Conservation (phyloP, 192 early-diverging fungal genomes). For the Backusella psychrophila region DNA sequence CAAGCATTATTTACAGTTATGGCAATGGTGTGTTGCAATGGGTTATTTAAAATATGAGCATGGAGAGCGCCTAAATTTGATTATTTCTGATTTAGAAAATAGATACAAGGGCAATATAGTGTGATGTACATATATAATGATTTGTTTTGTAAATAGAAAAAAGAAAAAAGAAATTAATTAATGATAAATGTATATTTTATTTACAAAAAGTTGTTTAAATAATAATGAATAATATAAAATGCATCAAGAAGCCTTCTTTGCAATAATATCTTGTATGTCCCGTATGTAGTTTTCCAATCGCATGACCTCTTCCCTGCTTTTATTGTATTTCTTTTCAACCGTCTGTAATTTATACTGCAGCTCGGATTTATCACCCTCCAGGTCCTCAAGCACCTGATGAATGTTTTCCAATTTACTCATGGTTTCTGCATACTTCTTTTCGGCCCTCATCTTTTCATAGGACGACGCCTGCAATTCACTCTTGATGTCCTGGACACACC, state of each 20-base stretch:
- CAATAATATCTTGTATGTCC: background rate
- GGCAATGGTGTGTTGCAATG: constrained; percentile 16
- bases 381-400: background rate
- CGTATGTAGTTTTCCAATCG: background rate
- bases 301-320: background rate
- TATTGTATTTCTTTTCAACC: background rate
- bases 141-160: background rate
- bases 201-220: background rate
- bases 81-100: constrained; percentile 2
- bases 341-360: background rate
- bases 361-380: background rate
- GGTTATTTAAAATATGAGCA: constrained; percentile 11
- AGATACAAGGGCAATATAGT: background rate
- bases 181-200: background rate
- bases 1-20: background rate
- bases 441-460: background rate
- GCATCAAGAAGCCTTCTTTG: background rate
- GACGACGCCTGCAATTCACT: background rate
- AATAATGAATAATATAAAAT: background rate
- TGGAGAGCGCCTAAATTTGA: background rate
- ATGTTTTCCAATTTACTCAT: background rate
- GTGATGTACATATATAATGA: background rate
- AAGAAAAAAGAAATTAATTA: background rate
- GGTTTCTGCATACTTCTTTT: background rate
- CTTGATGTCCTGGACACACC: background rate